Conservation (phyloP, 2,329 filamentous ascomycete species). For the Cladosporium sp. region DNA sequence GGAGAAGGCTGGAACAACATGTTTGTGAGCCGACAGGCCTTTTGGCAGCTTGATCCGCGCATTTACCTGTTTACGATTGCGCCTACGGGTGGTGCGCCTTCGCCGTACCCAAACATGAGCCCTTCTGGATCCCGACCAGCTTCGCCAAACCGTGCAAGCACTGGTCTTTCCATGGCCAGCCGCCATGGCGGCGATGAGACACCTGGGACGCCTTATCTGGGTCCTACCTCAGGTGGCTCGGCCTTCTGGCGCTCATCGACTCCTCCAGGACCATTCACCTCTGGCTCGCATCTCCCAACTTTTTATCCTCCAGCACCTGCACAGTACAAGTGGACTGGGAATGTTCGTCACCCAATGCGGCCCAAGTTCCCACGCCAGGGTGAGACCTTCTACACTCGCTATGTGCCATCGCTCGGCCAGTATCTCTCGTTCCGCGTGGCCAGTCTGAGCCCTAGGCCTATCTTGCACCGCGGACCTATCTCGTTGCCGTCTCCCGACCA, state of each 20-base stretch:
- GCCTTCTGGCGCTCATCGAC: conserved; percentile 27
- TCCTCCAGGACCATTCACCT: conserved; percentile 67
- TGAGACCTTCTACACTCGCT: conserved; percentile 86
- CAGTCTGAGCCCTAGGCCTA: conserved; percentile 60
- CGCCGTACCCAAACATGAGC: conserved; percentile 47
- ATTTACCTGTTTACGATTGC: conserved; percentile 84
- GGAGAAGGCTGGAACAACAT: conserved; percentile 69
- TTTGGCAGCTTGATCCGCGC: conserved; percentile 88
- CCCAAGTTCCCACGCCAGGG: conserved; percentile 87
- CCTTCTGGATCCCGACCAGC: conserved; percentile 49
- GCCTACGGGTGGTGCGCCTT: conserved; percentile 41
- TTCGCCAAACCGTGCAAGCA: conserved; percentile 40
- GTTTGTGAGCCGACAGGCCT: conserved; percentile 75
- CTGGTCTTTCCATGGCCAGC: conserved; percentile 10
- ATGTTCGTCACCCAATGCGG: conserved; percentile 77
- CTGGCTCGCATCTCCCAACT: conserved; percentile 79
- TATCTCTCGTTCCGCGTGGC: conserved; percentile 88
- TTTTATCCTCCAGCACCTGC: conserved; percentile 82
- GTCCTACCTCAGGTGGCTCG: background rate
- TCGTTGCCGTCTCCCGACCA: conserved; percentile 13
- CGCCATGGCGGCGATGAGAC: conserved; percentile 4
- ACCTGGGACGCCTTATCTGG: conserved; percentile 5
- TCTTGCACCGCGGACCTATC: conserved; percentile 59
- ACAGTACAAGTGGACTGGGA: conserved; percentile 74
- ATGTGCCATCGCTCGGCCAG: conserved; percentile 73